Conservation (phyloP, 805 yeast species). For the Scheffersomyces spartinae region DNA sequence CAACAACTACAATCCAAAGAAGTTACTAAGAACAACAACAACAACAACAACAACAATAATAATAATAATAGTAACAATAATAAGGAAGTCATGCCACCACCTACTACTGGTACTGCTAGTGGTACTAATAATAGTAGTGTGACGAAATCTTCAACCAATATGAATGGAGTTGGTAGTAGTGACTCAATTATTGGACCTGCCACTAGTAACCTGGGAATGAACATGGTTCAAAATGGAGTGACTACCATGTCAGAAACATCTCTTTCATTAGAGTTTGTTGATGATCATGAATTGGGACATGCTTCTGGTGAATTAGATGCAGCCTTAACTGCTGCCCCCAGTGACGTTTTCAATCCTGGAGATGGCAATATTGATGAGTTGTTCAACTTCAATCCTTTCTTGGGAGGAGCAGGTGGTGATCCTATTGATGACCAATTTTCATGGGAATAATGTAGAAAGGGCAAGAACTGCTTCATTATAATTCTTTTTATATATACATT, state of each 20-base stretch:
- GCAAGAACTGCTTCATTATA: not conserved
- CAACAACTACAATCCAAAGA: not conserved
- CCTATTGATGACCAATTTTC: conserved; percentile 23
- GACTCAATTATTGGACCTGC: too few relatives aligned
- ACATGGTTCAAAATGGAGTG: too few relatives aligned
- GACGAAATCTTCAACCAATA: not conserved
- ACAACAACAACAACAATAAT: not conserved
- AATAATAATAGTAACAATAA: not conserved
- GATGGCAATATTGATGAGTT: conserved; percentile 27
- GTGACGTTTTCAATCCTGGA: conserved; percentile 6
- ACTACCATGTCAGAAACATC: too few relatives aligned
- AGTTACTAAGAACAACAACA: conserved; percentile 1
- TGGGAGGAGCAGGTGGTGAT: conserved; percentile 22
- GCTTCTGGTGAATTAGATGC: conserved; percentile 7
- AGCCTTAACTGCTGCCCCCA: conserved; percentile 12
- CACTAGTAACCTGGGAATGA: too few relatives aligned
- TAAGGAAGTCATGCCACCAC: not conserved
- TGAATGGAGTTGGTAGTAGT: too few relatives aligned
- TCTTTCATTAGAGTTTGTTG: conserved; percentile 11
- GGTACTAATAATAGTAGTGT: not conserved
- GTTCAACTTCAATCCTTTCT: conserved; percentile 30
- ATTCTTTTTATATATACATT: conserved; percentile 1
- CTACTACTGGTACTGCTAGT: not conserved
- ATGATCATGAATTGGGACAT: conserved; percentile 10
- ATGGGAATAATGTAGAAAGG: conserved; percentile 26